Base-by-base conservation (phyloP, 83 land plant genomes). In the Thuja plicata region DNA sequence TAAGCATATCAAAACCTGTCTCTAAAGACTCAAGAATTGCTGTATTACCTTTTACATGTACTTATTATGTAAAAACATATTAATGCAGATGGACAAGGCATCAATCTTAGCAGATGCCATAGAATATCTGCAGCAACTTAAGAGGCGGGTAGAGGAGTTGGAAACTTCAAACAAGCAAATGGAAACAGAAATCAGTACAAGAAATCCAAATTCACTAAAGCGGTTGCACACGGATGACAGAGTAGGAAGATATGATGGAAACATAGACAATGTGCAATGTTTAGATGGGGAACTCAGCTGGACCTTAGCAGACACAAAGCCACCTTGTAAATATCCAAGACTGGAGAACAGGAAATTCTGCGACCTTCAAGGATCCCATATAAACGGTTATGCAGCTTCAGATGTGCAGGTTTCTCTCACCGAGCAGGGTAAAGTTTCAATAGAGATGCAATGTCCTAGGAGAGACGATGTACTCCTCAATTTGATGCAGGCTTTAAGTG, bases 31-130 rank as follows among this genome's bases (percentile, higher is more conserved):
- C 73, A 66, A 66, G 73, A 66, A 66, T 30, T 8, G 32, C 73
- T 66, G 2, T 66, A 66, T 27, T 30, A 66, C 30, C 30, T 66
- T 76, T 12, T 12, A 12, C 79, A 76, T 76, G 40, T 76, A 32
- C 38, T 76, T 76, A 76, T 74, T n/a, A 32, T 76, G 30, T 35
- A 38, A 11, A 76, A 76, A 32, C 79, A 76, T 87, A 12, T 38
- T 48, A 15, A 15, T 88, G 86, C 92, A 92, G 91, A 95, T 94
- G 96, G 97, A 95, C 87, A 94, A 95, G 82, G 96, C 96, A 57
- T 95, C 97, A 6, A 95, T 94, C 38, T 71, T 95, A 9, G 94
- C 96, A 13, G 97, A 95, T 90, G 92, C 97, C 24, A 94, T 95
- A 21, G 96, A 95, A 90, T 95, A 95, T 87, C 85, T 95, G 46